Evolutionary conservation across 73 alveolate species (phyloP).

Genomic region (Symbiodinium pilosum): DNA sequence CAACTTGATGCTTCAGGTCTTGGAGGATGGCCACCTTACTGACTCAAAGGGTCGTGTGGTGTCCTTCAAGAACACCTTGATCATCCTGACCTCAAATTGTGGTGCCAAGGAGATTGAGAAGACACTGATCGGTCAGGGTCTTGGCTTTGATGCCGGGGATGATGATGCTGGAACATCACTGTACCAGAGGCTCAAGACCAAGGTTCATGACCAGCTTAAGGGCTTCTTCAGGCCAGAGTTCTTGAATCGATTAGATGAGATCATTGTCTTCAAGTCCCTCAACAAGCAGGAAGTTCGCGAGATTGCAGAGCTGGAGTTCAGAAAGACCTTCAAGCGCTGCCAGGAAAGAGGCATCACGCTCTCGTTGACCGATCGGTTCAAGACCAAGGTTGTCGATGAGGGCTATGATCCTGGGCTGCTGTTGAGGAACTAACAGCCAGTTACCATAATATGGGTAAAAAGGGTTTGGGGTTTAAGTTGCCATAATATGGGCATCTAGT

Average conservation of each 20-base stretch:
- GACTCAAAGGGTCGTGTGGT: constrained; percentile 95
- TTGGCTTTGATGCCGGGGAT: constrained; percentile 71
- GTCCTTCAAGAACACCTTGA: constrained; percentile 85
- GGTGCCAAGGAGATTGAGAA: constrained; percentile 95
- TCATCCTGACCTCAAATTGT: constrained; percentile 94
- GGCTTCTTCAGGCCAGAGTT: constrained; percentile 95
- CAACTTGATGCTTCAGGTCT: constrained; percentile 91
- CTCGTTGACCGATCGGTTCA: constrained; percentile 87
- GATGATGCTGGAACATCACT: constrained; percentile 53
- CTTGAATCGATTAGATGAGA: constrained; percentile 95
- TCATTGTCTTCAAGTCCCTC: constrained; percentile 73
- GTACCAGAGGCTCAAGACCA: constrained; percentile 87
- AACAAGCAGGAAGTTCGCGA: constrained; percentile 77
- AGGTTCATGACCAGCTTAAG: constrained; percentile 89
- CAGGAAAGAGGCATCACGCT: constrained; percentile 70
- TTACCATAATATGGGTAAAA: too few relatives aligned
- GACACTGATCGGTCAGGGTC: constrained; percentile 54
- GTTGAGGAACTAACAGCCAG: too few relatives aligned
- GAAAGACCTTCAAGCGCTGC: constrained; percentile 92
- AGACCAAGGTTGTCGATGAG: constrained; percentile 80
- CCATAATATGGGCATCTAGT: too few relatives aligned
- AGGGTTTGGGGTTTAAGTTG: too few relatives aligned
- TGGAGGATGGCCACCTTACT: constrained; percentile 95
- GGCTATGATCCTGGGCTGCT: too few relatives aligned
- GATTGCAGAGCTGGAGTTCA: constrained; percentile 92